Evolutionary conservation across 148 eudicot genomes (phyloP).

Genomic region (Dianthus caryophyllus): DNA sequence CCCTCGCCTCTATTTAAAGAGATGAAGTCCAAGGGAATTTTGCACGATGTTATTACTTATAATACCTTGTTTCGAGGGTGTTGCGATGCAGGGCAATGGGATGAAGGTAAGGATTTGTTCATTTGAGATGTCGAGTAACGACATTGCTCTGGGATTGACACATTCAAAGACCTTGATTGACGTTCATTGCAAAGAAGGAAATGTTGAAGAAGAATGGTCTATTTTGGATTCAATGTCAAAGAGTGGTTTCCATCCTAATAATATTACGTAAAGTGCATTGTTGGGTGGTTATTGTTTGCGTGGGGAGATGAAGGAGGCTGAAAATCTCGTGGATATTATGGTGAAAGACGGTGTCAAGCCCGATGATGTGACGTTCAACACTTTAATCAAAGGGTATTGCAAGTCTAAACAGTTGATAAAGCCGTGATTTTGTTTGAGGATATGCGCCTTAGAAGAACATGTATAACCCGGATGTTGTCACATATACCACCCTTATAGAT

Average conservation of each 20-base stretch:
- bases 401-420: conserved; percentile 9
- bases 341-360: conserved; percentile 7
- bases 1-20: neutral
- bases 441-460: neutral
- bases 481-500: conserved; percentile 13
- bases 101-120: conserved; percentile 1
- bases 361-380: neutral
- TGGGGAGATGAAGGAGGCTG: conserved; percentile 4
- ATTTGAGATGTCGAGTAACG: conserved; percentile 1
- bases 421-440: conserved; percentile 11
- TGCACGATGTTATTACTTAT: neutral
- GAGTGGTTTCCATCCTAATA: conserved; percentile 1
- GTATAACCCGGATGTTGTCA: neutral
- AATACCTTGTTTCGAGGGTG: conserved; percentile 7
- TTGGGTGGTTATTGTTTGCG: conserved; percentile 8
- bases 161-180: conserved; percentile 10
- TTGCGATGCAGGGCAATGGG: conserved; percentile 12
- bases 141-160: neutral
- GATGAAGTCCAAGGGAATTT: conserved; percentile 10
- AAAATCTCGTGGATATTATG: conserved; percentile 7
- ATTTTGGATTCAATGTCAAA: neutral
- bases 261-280: conserved; percentile 12
- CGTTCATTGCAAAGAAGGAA: conserved; percentile 16
- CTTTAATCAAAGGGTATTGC: conserved; percentile 21
- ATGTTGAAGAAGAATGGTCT: neutral